Conservation (phyloP, 179 eudicot genomes). For the Heliamphora pulchella region DNA sequence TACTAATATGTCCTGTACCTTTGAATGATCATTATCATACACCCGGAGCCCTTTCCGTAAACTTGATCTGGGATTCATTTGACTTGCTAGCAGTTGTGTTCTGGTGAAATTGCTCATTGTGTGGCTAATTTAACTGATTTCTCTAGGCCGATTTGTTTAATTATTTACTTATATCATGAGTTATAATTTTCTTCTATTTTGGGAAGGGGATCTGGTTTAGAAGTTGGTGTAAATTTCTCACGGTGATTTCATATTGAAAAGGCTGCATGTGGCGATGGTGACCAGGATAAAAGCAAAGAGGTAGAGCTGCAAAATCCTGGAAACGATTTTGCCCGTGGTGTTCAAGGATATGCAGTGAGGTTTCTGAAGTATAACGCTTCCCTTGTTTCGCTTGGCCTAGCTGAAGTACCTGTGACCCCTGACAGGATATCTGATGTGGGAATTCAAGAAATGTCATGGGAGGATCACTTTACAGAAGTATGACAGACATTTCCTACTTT, state of each 20-base stretch:
- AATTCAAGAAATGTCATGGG: slow-evolving; percentile 41
- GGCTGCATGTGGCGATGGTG: slow-evolving; percentile 12
- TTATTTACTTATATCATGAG: neutral
- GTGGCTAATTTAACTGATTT: neutral
- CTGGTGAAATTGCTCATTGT: slow-evolving; percentile 9
- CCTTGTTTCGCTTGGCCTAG: slow-evolving; percentile 18
- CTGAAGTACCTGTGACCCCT: slow-evolving; percentile 43
- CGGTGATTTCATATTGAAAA: slow-evolving; percentile 10
- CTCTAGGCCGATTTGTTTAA: neutral
- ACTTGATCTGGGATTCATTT: neutral
- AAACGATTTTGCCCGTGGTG: slow-evolving; percentile 30
- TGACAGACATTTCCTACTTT: slow-evolving; percentile 5
- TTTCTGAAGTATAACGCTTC: slow-evolving; percentile 53
- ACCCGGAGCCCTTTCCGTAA: neutral
- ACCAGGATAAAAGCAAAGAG: slow-evolving; percentile 37
- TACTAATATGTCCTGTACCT: neutral
- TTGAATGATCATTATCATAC: neutral
- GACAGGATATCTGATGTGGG: slow-evolving; percentile 35
- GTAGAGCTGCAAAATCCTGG: slow-evolving; percentile 29
- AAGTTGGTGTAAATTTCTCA: neutral
- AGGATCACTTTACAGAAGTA: slow-evolving; percentile 69
- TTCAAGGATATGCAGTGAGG: slow-evolving; percentile 65
- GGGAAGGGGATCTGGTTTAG: neutral
- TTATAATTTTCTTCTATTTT: neutral
- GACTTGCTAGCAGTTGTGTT: neutral